A percentile compares a stretch with the other conserved stretches of the same genome.
Evolutionary conservation across 176 grass and related monocot genomes (phyloP).

Genomic region (Avena eriantha): DNA sequence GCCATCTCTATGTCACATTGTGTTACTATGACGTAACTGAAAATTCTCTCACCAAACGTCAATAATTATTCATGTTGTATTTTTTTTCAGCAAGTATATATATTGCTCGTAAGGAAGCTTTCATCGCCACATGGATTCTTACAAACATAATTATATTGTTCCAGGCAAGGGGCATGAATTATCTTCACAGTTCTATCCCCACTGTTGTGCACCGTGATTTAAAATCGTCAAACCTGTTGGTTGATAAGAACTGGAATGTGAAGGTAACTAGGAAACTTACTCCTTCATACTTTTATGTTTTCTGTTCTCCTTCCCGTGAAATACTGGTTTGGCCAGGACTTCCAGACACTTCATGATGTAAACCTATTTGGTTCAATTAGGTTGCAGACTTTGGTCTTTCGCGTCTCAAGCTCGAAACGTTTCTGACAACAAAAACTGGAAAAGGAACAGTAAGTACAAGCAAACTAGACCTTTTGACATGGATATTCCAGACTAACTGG

Average conservation of each 20-base stretch:
- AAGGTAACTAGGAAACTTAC: conserved; percentile 59
- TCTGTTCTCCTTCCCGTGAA: conserved; percentile 5
- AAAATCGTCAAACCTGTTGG: conserved; percentile 95
- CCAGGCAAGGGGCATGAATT: conserved; percentile 96
- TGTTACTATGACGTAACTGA: neutral
- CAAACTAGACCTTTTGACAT: conserved; percentile 22
- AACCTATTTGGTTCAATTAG: conserved; percentile 46
- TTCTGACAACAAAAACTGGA: conserved; percentile 79
- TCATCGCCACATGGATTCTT: conserved; percentile 18
- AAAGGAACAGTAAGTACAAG: conserved; percentile 89
- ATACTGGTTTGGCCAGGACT: neutral
- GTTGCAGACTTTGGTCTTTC: conserved; percentile 98
- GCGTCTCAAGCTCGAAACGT: conserved; percentile 82
- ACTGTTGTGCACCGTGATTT: conserved; percentile 91
- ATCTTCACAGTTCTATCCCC: conserved; percentile 87
- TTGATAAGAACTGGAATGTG: conserved; percentile 98
- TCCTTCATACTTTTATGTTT: neutral
- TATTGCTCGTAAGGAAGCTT: conserved; percentile 22
- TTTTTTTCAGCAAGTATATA: conserved; percentile 15
- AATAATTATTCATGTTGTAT: conserved; percentile 15
- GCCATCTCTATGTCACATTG: conserved; percentile 18
- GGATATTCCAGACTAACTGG: conserved; percentile 3
- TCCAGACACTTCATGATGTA: neutral
- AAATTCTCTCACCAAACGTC: neutral
- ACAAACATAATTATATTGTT: conserved; percentile 16